Percentiles rank a stretch among this genome's conserved stretches.
These are phyloP conservation scores for Silene uniflora DNA, from an alignment of 148 eudicot species.

Conservation along the genomic window DNA sequence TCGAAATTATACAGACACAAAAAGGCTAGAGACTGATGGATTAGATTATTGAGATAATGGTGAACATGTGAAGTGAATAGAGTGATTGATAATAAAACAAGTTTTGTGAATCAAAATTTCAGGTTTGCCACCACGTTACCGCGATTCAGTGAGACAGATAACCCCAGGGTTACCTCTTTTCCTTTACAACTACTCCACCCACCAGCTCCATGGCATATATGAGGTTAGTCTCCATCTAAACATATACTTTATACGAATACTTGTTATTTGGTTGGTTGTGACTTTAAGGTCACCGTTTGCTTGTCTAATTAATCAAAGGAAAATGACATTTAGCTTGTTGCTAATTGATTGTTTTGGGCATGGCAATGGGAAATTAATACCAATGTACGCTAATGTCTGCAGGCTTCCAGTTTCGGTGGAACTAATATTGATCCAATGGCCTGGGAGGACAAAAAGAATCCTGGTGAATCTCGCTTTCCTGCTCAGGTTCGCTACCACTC, in stretches of 20 bases:
- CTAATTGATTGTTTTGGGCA: background rate
- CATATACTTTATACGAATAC: conserved; percentile 4
- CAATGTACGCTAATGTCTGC: conserved; percentile 13
- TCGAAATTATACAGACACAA: too few species aligned
- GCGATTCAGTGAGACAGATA: conserved; percentile 90
- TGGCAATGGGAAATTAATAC: background rate
- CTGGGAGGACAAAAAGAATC: conserved; percentile 99
- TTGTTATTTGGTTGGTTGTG: too few species aligned
- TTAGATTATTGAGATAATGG: background rate
- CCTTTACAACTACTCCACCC: conserved; percentile 98
- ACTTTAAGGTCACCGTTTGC: too few species aligned
- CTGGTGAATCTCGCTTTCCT: conserved; percentile 95
- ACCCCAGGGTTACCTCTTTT: conserved; percentile 99
- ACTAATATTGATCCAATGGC: conserved; percentile 89
- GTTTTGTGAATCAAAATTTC: conserved; percentile 17
- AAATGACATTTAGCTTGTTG: conserved; percentile 14
- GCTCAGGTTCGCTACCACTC: conserved; percentile 64
- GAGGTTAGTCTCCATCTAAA: conserved; percentile 55
- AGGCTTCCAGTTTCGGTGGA: conserved; percentile 99
- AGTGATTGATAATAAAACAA: conserved; percentile 1
- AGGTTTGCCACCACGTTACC: conserved; percentile 96
- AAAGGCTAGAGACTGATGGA: too few species aligned
- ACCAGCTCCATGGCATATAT: conserved; percentile 96
- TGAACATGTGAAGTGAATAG: background rate
- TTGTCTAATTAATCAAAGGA: too few species aligned